Evolutionary conservation across 2,329 filamentous ascomycete genomes (phyloP).

Genomic region (Talaromyces funiculosus): DNA sequence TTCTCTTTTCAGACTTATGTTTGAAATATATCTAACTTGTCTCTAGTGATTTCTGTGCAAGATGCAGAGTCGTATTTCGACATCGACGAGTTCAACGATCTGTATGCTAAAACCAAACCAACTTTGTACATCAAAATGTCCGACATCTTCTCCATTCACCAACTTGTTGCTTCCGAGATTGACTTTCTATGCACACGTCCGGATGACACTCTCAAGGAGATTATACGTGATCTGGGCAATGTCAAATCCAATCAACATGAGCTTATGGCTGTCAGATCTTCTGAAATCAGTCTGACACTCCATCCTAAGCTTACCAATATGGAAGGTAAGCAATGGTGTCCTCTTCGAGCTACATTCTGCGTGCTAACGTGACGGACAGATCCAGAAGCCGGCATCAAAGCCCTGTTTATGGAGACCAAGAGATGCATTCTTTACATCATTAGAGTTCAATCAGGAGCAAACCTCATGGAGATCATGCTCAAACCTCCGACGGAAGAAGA

Average conservation of each 20-base stretch:
- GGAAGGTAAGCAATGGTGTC: slow-evolving; percentile 50
- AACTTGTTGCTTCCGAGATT: slow-evolving; percentile 74
- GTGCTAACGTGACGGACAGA: slow-evolving; percentile 46
- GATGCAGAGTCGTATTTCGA: slow-evolving; percentile 90
- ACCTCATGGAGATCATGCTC: slow-evolving; percentile 91
- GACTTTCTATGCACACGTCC: slow-evolving; percentile 68
- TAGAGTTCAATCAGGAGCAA: slow-evolving; percentile 83
- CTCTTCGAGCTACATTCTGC: background rate
- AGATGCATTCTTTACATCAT: slow-evolving; percentile 97
- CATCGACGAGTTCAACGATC: slow-evolving; percentile 97
- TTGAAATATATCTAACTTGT: slow-evolving; percentile 27
- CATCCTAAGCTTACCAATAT: slow-evolving; percentile 84
- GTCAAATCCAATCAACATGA: slow-evolving; percentile 96
- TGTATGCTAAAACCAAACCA: slow-evolving; percentile 93
- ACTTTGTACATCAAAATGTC: slow-evolving; percentile 99
- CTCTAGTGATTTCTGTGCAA: slow-evolving; percentile 68
- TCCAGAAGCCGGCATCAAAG: slow-evolving; percentile 84
- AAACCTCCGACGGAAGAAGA: slow-evolving; percentile 84
- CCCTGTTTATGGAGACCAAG: slow-evolving; percentile 97
- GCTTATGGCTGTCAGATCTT: slow-evolving; percentile 76
- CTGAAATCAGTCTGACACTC: slow-evolving; percentile 85
- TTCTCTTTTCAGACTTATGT: slow-evolving; percentile 13
- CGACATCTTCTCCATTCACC: slow-evolving; percentile 95
- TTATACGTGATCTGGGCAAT: slow-evolving; percentile 88
- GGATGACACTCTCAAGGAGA: slow-evolving; percentile 84